A percentile compares a stretch with the other conserved stretches of the same genome.
Evolutionary conservation across 2,329 filamentous ascomycete species (phyloP).

Genomic region (Sporothrix curviconia): DNA sequence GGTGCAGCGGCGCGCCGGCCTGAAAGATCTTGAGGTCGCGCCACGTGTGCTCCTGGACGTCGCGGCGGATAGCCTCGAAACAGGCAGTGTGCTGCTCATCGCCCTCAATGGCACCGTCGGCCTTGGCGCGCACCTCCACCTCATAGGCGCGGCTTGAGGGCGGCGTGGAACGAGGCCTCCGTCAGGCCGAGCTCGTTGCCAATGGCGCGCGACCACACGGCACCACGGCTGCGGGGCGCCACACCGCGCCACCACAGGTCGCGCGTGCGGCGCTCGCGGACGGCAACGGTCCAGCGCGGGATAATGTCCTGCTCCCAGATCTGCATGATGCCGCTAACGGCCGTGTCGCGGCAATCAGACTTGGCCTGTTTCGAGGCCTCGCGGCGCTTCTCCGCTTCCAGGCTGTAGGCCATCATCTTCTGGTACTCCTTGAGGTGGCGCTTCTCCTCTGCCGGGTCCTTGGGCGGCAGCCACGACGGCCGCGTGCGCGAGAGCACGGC

Average conservation of each 20-base stretch:
- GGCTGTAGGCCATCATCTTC: conserved; percentile 66
- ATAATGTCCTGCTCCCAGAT: conserved; percentile 73
- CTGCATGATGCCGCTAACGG: conserved; percentile 47
- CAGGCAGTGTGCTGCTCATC: conserved; percentile 51
- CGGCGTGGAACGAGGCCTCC: conserved; percentile 61
- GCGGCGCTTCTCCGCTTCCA: conserved; percentile 53
- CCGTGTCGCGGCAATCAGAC: conserved; percentile 48
- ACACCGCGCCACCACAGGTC: conserved; percentile 81
- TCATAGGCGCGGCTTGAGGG: conserved; percentile 60
- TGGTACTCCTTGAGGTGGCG: conserved; percentile 82
- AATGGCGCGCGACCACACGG: conserved; percentile 64
- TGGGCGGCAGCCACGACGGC: conserved; percentile 78
- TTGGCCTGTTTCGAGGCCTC: conserved; percentile 47
- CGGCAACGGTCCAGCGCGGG: conserved; percentile 67
- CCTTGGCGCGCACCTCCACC: conserved; percentile 50
- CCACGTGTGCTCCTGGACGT: conserved; percentile 60
- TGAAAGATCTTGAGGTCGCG: conserved; percentile 68
- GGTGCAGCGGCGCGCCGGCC: conserved; percentile 57
- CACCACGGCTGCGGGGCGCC: conserved; percentile 60
- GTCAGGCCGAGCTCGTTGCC: conserved; percentile 67
- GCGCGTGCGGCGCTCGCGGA: conserved; percentile 60
- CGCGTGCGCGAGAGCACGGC: conserved; percentile 73
- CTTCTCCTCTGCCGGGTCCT: conserved; percentile 84
- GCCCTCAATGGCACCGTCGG: conserved; percentile 45
- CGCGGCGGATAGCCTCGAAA: conserved; percentile 57